Conservation (phyloP, 441 rosid genomes). For the Eruca vesicaria region DNA sequence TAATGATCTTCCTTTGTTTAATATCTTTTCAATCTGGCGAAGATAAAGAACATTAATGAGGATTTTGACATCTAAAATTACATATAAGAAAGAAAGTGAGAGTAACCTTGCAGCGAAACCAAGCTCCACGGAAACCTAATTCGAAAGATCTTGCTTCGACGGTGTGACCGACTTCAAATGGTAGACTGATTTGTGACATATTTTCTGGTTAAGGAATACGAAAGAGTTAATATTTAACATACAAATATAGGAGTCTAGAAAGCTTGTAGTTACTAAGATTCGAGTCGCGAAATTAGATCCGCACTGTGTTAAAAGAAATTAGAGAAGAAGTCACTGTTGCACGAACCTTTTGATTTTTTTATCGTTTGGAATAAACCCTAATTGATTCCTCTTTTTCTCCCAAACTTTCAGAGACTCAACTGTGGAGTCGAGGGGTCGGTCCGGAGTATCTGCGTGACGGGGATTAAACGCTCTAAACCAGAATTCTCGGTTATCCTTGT, state of each 20-base stretch:
- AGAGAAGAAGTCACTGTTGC: not conserved
- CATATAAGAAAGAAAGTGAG: not conserved
- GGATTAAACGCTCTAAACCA: too few relatives aligned
- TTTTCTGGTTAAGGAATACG: not conserved
- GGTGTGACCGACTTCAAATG: conserved; percentile 9
- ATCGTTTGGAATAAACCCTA: too few relatives aligned
- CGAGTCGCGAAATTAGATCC: too few relatives aligned
- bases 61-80: not conserved
- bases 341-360: too few relatives aligned
- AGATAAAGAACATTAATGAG: not conserved
- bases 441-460: too few relatives aligned
- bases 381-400: too few relatives aligned
- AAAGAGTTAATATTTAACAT: too few relatives aligned
- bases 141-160: conserved; percentile 21
- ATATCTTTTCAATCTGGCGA: conserved; percentile 45
- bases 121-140: conserved; percentile 28
- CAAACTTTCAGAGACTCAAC: too few relatives aligned
- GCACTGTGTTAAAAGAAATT: too few relatives aligned
- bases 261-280: too few relatives aligned
- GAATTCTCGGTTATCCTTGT: too few relatives aligned
- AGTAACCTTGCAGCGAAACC: conserved; percentile 28
- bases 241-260: not conserved
- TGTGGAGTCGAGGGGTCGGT: too few relatives aligned
- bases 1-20: not conserved
- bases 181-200: not conserved